Conservation (phyloP, 768 basidiomycete species). For the Pleurotus ostreatus region DNA sequence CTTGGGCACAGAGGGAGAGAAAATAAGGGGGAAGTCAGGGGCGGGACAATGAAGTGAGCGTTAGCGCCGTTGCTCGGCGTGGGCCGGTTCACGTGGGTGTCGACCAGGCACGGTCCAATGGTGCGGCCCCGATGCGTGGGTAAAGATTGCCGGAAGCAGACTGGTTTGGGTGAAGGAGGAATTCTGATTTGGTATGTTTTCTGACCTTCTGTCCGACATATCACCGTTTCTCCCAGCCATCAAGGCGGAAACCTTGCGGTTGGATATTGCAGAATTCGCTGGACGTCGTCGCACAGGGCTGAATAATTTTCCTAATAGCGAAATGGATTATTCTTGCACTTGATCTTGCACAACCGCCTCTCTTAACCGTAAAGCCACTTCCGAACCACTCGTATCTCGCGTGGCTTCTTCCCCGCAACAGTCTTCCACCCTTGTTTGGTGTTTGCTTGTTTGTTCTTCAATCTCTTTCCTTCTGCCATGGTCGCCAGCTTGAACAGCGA, state of each 20-base stretch:
- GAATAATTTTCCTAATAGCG: slow-evolving; percentile 2
- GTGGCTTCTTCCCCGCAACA: slow-evolving; percentile 35
- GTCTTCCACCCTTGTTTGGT: slow-evolving; percentile 19
- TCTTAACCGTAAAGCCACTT: slow-evolving; percentile 20
- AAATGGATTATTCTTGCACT: slow-evolving; percentile 4
- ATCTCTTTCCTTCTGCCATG: slow-evolving; percentile 39
- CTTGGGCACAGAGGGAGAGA: slow-evolving; percentile 11
- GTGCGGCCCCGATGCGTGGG: slow-evolving; percentile 26
- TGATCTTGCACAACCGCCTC: slow-evolving; percentile 5
- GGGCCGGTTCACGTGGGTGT: slow-evolving; percentile 22
- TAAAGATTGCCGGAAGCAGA: slow-evolving; percentile 10
- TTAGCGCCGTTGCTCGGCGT: slow-evolving; percentile 1
- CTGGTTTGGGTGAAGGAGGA: slow-evolving; percentile 16
- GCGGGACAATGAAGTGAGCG: background rate
- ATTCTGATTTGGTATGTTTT: slow-evolving; percentile 13
- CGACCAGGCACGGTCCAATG: slow-evolving; percentile 26
- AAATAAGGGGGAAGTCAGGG: background rate
- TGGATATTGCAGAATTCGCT: background rate
- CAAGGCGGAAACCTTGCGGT: background rate
- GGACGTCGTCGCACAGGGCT: slow-evolving; percentile 5
- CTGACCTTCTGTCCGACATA: slow-evolving; percentile 17
- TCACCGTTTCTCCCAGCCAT: slow-evolving; percentile 11
- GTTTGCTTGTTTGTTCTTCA: slow-evolving; percentile 20
- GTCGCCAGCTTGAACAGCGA: slow-evolving; percentile 52
- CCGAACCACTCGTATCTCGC: slow-evolving; percentile 31